Evolutionary conservation across 257 asterid species (phyloP), one percentile per base, ranked within the genome.

Genomic region (Primulina huaijiensis): DNA sequence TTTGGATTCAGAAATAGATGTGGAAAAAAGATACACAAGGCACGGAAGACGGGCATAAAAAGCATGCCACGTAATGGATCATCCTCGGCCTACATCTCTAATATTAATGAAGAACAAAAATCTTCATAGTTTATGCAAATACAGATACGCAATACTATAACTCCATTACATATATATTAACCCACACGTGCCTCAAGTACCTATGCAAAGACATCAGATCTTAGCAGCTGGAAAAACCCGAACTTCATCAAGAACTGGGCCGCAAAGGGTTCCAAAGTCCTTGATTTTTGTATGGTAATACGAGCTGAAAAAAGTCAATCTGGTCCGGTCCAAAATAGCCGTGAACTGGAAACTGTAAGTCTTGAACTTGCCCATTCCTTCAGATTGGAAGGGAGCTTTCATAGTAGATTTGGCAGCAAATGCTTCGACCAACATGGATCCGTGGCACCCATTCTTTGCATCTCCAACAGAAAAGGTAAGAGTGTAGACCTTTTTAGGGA

Each of bases 401-500:
- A 83, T 43, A 8, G 83, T 65, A 6, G 72, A 67, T 38, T 78
- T 73, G 5, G 88, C 93, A 33, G 95, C 98, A 50, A 85, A 90
- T 3, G 94, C 98, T 74, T 89, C 95, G 0, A 92, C 82, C 95
- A 85, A 77, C 98, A 92, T 89, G 17, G 87, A 77, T 12, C 96
- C 96, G 23, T 89, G 90, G 79, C 98, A 92, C 23, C 78, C 87
- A 5, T 92, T 89, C 77, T 80, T 86, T 7, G 92, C 95, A 72
- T 92, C 96, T 12, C 96, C 98, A 7, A 85, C 78, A 0, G 46
- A 17, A 78, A 92, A 88, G 3, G 85, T 60, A 5, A 88, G 79
- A 2, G 66, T 79, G 77, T 92, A 89, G 58, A 43, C 61, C 70
- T 79, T 88, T 72, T 78, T 80, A 11, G 90, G 84, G 52, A 78